Conservation (phyloP, 192 early-diverging fungal genomes). For the Umbelopsis vinacea region DNA sequence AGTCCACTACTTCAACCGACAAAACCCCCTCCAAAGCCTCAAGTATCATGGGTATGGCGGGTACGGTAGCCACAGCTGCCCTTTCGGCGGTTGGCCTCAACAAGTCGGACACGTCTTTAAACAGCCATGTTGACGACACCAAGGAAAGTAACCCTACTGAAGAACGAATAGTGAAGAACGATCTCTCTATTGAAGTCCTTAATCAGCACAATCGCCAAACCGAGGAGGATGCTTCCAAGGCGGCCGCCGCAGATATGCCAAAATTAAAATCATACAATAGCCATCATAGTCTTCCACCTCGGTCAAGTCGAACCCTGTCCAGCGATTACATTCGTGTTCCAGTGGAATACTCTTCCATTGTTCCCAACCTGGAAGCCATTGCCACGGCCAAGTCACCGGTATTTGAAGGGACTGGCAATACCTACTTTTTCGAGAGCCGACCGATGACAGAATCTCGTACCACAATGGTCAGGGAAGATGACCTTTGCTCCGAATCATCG, state of each 20-base stretch:
- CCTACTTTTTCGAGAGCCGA: neutral
- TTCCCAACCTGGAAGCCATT: slow-evolving; percentile 13
- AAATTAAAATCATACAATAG: no score
- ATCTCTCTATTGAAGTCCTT: no score
- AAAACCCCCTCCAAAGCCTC: slow-evolving; percentile 7
- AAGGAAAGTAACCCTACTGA: neutral
- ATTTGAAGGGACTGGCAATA: neutral
- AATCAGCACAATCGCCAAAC: no score
- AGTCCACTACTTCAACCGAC: neutral
- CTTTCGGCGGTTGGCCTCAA: slow-evolving; percentile 19
- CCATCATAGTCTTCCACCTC: neutral
- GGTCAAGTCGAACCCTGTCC: neutral
- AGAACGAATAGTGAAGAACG: no score
- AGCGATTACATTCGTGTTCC: slow-evolving; percentile 2
- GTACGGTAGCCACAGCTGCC: slow-evolving; percentile 26
- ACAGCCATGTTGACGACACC: neutral
- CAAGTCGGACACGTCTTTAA: neutral
- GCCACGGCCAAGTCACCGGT: slow-evolving; percentile 6
- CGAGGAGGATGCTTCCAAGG: no score
- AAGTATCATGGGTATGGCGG: slow-evolving; percentile 24
- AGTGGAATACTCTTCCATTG: slow-evolving; percentile 7
- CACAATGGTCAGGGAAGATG: neutral
- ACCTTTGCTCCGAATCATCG: slow-evolving; percentile 11
- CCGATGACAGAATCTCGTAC: neutral
- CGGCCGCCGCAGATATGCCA: no score